These are phyloP conservation scores for Sporothrix curviconia DNA, from an alignment of 2,329 filamentous ascomycete species.

Conservation along the genomic window DNA sequence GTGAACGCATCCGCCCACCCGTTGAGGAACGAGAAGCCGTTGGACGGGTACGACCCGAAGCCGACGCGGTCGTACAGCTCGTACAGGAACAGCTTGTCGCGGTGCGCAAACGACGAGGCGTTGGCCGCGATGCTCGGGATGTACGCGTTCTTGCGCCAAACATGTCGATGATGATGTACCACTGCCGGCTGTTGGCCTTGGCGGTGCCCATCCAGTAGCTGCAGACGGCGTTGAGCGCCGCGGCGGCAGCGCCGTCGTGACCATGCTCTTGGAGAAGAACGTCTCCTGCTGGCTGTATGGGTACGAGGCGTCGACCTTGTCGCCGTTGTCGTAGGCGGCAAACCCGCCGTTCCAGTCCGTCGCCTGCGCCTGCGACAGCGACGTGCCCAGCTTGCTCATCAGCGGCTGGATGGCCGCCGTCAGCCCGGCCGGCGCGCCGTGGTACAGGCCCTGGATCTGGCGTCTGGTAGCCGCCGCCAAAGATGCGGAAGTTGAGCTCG, in stretches of 20 bases:
- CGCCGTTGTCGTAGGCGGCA: conserved; percentile 27
- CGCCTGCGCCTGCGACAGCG: conserved; percentile 20
- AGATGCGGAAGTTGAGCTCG: conserved; percentile 27
- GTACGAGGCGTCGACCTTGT: conserved; percentile 22
- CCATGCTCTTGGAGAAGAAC: conserved; percentile 27
- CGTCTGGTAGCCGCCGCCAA: conserved; percentile 21
- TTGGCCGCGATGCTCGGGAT: conserved; percentile 25
- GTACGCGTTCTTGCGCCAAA: conserved; percentile 32
- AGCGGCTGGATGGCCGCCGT: conserved; percentile 22
- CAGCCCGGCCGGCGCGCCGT: conserved; percentile 20
- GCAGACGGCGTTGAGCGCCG: conserved; percentile 22
- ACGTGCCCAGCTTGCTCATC: conserved; percentile 20
- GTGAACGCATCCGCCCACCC: conserved; percentile 34
- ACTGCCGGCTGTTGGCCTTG: conserved; percentile 22
- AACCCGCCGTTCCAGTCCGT: conserved; percentile 27
- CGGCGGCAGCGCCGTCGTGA: conserved; percentile 23
- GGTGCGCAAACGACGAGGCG: conserved; percentile 34
- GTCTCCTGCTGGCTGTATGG: conserved; percentile 25
- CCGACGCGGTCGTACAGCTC: conserved; percentile 40
- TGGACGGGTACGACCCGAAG: conserved; percentile 28
- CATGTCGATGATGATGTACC: conserved; percentile 31
- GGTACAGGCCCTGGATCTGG: conserved; percentile 26
- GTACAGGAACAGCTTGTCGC: conserved; percentile 42
- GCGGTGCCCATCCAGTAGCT: conserved; percentile 24
- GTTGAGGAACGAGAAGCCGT: conserved; percentile 34